A percentile compares a stretch with the other conserved stretches of the same genome.
These are phyloP conservation scores for Hyphodiscus hymeniophilus DNA, from an alignment of 495 filamentous ascomycete species.

Conservation along the genomic window DNA sequence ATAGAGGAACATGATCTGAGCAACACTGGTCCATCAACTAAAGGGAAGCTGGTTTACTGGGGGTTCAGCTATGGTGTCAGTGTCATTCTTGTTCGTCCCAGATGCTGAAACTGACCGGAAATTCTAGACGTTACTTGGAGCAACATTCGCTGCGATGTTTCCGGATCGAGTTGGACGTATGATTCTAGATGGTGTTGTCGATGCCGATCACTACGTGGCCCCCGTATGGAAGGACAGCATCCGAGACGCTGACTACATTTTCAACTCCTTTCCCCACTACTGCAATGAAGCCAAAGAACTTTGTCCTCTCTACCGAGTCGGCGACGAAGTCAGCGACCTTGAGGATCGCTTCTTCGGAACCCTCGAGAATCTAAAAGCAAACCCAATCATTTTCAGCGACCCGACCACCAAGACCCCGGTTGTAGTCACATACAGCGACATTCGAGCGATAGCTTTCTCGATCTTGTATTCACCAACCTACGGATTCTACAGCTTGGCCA, in stretches of 20 bases:
- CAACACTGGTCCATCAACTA: conserved; percentile 7
- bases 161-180: conserved; percentile 35
- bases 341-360: conserved; percentile 32
- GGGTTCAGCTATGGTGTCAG: conserved; percentile 55
- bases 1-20: background rate
- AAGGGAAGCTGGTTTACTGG: conserved; percentile 46
- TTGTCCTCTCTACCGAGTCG: conserved; percentile 29
- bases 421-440: conserved; percentile 24
- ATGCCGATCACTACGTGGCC: conserved; percentile 36
- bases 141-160: conserved; percentile 45
- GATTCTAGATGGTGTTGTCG: conserved; percentile 38
- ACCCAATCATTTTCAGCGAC: conserved; percentile 39
- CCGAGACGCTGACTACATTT: conserved; percentile 33
- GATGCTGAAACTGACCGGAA: background rate
- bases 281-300: conserved; percentile 26
- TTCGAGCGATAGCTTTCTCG: conserved; percentile 29
- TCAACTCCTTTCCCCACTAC: conserved; percentile 29
- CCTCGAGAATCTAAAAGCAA: conserved; percentile 30
- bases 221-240: conserved; percentile 28
- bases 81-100: background rate
- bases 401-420: conserved; percentile 25
- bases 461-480: conserved; percentile 28
- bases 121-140: conserved; percentile 46
- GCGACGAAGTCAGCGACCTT: conserved; percentile 33
- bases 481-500: conserved; percentile 26